A percentile compares a stretch with the other conserved stretches of the same genome.
These are phyloP conservation scores for Echeveria elegans DNA, from an alignment of 164 flowering plant species.

Conservation along the genomic window DNA sequence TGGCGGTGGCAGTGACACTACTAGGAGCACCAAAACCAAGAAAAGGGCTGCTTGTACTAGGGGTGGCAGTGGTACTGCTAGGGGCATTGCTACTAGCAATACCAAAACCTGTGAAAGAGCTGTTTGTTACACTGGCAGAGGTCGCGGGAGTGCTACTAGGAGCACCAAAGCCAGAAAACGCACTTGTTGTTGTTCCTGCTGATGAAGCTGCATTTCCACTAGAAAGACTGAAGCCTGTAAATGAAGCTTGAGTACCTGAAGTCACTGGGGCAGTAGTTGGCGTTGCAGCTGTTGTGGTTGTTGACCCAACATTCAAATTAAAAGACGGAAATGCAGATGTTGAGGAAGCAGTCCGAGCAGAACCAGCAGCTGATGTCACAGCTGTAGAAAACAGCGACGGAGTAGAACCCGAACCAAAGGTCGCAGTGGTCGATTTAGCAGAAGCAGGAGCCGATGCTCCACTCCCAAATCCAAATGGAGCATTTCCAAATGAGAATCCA, in stretches of 20 bases:
- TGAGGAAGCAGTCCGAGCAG: conserved; percentile 23
- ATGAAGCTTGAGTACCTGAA: background rate
- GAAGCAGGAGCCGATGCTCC: conserved; percentile 16
- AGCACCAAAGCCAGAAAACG: background rate
- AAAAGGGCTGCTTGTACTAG: background rate
- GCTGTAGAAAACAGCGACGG: conserved; percentile 30
- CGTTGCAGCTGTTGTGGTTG: conserved; percentile 15
- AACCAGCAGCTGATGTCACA: conserved; percentile 23
- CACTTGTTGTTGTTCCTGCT: background rate
- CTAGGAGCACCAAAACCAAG: background rate
- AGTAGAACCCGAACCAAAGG: conserved; percentile 24
- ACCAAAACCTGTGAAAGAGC: background rate
- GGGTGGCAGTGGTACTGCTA: background rate
- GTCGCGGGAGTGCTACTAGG: background rate
- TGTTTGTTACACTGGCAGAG: background rate
- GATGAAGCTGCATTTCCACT: background rate
- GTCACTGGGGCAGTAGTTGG: background rate
- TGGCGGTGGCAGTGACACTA: background rate
- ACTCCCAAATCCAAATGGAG: conserved; percentile 21
- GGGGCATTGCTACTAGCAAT: background rate
- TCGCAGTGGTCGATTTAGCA: conserved; percentile 17
- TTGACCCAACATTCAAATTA: conserved; percentile 16
- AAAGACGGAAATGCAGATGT: conserved; percentile 15
- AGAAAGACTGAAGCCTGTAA: background rate
- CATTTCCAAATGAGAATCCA: conserved; percentile 34